Conservation (phyloP, 176 grass and related monocot species). For the Aegilops longissima region DNA sequence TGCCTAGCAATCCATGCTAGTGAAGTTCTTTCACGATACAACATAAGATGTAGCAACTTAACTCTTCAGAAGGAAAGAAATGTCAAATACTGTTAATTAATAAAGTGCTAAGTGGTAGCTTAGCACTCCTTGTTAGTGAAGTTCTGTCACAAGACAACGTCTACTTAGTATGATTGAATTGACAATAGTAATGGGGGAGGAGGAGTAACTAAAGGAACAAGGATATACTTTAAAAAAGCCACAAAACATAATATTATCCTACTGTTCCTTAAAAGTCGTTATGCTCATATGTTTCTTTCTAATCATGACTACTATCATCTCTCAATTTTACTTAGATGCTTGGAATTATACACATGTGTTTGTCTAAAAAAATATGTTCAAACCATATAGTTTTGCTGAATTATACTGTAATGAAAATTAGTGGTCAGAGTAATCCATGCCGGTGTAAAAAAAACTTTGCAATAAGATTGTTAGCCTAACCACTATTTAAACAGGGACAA, state of each 20-base stretch:
- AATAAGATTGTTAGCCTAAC: not conserved
- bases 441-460: not conserved
- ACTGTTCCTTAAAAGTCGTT: not conserved
- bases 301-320: not conserved
- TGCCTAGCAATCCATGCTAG: not conserved
- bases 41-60: not conserved
- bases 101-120: not conserved
- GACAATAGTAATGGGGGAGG: not conserved
- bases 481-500: not conserved
- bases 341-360: not conserved
- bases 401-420: not conserved
- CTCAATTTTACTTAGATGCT: not conserved
- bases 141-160: not conserved
- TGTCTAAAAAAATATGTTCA: not conserved
- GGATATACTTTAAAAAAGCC: not conserved
- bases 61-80: not conserved
- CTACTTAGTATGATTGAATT: not conserved
- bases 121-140: not conserved
- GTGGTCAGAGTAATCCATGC: not conserved
- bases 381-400: not conserved
- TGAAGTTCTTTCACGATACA: not conserved
- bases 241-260: not conserved
- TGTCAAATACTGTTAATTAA: not conserved
- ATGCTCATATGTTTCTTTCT: not conserved
- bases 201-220: not conserved